Conservation (phyloP, 1,139 yeast genomes). For the Saccharomyces hybrid region DNA sequence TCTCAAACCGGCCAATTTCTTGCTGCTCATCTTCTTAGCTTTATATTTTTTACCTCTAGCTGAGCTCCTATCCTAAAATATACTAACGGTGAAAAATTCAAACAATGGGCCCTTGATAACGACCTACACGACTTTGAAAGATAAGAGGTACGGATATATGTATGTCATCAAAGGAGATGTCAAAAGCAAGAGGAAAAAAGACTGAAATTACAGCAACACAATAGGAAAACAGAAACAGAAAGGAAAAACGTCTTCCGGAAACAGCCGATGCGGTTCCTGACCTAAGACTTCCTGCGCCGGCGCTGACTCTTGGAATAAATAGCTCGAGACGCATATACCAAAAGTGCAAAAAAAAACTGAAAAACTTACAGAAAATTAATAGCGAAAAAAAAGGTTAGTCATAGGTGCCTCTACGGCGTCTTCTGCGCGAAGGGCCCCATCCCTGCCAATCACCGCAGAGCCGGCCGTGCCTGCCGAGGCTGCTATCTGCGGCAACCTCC, state of each 20-base stretch:
- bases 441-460: background rate
- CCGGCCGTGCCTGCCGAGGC: background rate
- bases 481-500: background rate
- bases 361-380: background rate
- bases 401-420: background rate
- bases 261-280: background rate
- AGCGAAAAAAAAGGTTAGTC: conserved; percentile 1
- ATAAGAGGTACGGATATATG: background rate
- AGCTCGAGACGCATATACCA: background rate
- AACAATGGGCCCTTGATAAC: background rate
- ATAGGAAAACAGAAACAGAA: background rate
- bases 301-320: background rate
- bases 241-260: background rate
- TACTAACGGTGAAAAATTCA: no score
- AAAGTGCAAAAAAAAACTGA: background rate
- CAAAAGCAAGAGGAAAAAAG: background rate
- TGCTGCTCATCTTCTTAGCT: no score
- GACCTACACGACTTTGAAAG: background rate
- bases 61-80: no score
- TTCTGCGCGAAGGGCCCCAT: background rate
- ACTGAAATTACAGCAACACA: background rate
- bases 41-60: no score
- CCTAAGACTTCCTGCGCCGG: background rate
- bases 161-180: background rate
- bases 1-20: no score